phyloP scores from a whole-genome alignment of 2,329 filamentous ascomycete species.

The Clonostachys rosea region DNA sequence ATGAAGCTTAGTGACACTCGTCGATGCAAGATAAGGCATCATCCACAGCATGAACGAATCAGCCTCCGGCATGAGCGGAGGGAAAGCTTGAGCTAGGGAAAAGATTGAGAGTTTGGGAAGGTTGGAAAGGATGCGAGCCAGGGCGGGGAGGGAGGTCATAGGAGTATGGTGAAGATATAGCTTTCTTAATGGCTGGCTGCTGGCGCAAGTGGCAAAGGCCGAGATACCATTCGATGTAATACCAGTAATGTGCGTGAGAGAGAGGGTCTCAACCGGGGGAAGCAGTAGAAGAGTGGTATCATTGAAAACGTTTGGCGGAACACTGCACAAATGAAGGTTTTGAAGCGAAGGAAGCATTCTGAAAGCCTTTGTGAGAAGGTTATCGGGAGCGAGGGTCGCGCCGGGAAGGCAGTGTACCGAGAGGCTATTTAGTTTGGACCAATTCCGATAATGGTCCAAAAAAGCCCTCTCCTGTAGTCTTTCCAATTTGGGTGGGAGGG shows the following conservation, averaged over 20 bases:
- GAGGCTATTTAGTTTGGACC: constrained; percentile 50
- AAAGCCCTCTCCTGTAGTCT: constrained; percentile 35
- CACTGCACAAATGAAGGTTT: constrained; percentile 53
- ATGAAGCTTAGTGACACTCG: constrained; percentile 48
- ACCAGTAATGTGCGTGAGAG: constrained; percentile 50
- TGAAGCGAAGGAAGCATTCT: constrained; percentile 47
- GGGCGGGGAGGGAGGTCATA: constrained; percentile 48
- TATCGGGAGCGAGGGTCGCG: constrained; percentile 46
- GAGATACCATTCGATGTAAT: constrained; percentile 53
- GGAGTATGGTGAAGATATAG: constrained; percentile 53
- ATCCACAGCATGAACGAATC: constrained; percentile 52
- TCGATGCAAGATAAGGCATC: constrained; percentile 58
- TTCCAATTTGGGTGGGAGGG: constrained; percentile 20
- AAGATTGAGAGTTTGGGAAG: constrained; percentile 43
- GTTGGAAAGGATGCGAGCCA: constrained; percentile 56
- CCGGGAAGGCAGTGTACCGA: constrained; percentile 55
- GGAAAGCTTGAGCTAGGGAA: constrained; percentile 47
- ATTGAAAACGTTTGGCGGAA: constrained; percentile 52
- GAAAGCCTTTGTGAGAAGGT: constrained; percentile 45
- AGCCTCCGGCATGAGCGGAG: constrained; percentile 50
- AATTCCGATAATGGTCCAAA: constrained; percentile 46
- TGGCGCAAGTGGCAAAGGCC: constrained; percentile 45
- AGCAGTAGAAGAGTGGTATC: constrained; percentile 50
- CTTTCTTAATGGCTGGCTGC: constrained; percentile 36
- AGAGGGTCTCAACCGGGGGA: constrained; percentile 48